phyloP scores from a whole-genome alignment of 768 basidiomycete species.

The Russula sp. region DNA sequence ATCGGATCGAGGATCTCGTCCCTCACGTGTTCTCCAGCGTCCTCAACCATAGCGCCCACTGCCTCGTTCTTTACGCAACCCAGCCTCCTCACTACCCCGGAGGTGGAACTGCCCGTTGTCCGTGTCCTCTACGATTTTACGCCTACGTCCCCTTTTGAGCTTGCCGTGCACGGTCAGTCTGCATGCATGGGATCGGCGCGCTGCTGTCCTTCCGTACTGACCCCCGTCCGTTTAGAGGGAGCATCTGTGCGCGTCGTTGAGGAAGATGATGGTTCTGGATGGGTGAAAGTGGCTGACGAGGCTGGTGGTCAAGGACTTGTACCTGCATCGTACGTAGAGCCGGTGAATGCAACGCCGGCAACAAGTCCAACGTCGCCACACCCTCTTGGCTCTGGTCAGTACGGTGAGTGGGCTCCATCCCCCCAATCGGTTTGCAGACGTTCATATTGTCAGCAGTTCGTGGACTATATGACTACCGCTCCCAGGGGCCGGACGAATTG shows the following conservation, averaged over 20 bases:
- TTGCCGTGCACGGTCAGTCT: slow-evolving; percentile 52
- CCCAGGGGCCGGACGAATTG: slow-evolving; percentile 68
- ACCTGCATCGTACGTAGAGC: slow-evolving; percentile 73
- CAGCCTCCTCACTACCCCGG: slow-evolving; percentile 32
- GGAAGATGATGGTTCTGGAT: slow-evolving; percentile 79
- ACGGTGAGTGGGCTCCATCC: slow-evolving; percentile 38
- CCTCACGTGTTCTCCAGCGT: slow-evolving; percentile 20
- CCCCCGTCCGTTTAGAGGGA: slow-evolving; percentile 47
- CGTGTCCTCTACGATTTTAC: slow-evolving; percentile 69
- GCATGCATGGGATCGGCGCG: slow-evolving; percentile 1
- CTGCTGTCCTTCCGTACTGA: not conserved
- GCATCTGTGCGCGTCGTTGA: slow-evolving; percentile 58
- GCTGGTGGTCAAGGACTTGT: slow-evolving; percentile 63
- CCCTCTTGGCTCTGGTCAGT: slow-evolving; percentile 35
- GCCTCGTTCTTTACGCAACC: slow-evolving; percentile 52
- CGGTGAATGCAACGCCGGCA: slow-evolving; percentile 27
- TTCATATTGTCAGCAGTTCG: slow-evolving; percentile 44
- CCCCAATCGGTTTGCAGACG: slow-evolving; percentile 5
- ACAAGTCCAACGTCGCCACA: slow-evolving; percentile 20
- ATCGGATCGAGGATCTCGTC: slow-evolving; percentile 16
- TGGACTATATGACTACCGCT: slow-evolving; percentile 71
- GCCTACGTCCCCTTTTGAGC: slow-evolving; percentile 70
- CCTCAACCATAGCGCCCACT: slow-evolving; percentile 31
- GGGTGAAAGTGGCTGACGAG: slow-evolving; percentile 66
- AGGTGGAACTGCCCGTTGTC: slow-evolving; percentile 42